Percentiles rank a stretch among this genome's conserved stretches.
Conservation (phyloP, 208 protist species). For the Leishmania tarentolae region DNA sequence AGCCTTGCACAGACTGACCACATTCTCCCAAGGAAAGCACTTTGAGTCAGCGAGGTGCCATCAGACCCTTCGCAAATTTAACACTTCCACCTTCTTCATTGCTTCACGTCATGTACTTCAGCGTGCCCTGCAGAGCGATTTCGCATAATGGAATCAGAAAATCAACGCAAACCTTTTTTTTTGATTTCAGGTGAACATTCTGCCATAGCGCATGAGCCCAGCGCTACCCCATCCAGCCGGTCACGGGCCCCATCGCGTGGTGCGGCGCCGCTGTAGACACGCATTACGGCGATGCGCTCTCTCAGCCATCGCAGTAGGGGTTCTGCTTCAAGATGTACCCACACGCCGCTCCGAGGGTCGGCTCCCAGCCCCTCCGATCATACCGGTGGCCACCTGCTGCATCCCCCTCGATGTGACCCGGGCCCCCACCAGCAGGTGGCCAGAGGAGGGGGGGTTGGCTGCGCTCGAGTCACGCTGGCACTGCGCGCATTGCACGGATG, state of each 20-base stretch:
- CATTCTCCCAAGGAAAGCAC: background rate
- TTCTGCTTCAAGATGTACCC: background rate
- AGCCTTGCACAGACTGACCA: background rate
- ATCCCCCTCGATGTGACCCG: background rate
- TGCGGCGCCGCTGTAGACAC: background rate
- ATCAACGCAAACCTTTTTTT: background rate
- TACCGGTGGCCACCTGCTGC: background rate
- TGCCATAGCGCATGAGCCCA: too few relatives aligned
- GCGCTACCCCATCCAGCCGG: background rate
- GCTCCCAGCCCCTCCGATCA: background rate
- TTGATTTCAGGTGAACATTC: too few relatives aligned
- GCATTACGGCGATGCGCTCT: background rate
- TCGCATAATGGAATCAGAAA: background rate
- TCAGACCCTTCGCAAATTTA: background rate
- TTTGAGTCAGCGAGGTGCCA: background rate
- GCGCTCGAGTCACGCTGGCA: background rate
- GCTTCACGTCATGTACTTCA: background rate
- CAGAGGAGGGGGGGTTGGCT: rapidly evolving
- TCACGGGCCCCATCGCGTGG: background rate
- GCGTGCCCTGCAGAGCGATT: background rate
- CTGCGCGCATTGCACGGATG: background rate
- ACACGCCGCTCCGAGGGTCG: background rate
- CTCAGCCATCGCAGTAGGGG: background rate
- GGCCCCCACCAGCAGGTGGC: background rate
- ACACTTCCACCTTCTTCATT: background rate